These are phyloP conservation scores for Tylopilus sp. DNA, from an alignment of 768 basidiomycete species.

Conservation along the genomic window DNA sequence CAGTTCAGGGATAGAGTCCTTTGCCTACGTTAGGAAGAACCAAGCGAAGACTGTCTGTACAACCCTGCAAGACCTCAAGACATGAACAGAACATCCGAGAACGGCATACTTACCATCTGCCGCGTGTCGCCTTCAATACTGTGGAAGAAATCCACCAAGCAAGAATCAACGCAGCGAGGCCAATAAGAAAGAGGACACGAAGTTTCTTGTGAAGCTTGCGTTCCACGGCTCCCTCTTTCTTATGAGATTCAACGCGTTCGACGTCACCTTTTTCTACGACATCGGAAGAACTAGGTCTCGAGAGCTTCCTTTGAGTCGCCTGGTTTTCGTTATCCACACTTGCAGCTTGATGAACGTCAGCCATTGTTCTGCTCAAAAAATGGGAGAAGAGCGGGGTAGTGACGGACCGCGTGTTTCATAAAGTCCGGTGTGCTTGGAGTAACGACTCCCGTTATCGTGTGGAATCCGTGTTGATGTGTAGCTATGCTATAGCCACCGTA, in stretches of 20 bases:
- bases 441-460: conserved; percentile 3
- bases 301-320: conserved; percentile 20
- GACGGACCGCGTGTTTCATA: too few relatives aligned
- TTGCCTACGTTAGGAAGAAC: conserved; percentile 73
- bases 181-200: conserved; percentile 48
- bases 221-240: conserved; percentile 1
- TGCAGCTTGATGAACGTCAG: conserved; percentile 1
- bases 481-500: conserved; percentile 1
- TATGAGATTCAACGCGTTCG: conserved; percentile 10
- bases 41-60: conserved; percentile 81
- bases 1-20: conserved; percentile 1
- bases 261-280: conserved; percentile 18
- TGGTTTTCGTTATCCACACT: conserved; percentile 1
- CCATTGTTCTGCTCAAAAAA: conserved; percentile 17
- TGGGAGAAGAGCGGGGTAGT: too few relatives aligned
- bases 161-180: conserved; percentile 57
- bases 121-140: conserved; percentile 63
- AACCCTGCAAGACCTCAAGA: conserved; percentile 46
- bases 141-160: conserved; percentile 87
- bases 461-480: not conserved
- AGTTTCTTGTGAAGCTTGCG: conserved; percentile 18
- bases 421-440: too few relatives aligned
- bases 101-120: conserved; percentile 55
- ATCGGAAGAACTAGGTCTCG: conserved; percentile 11
- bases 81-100: not conserved